Evolutionary conservation across 495 filamentous ascomycete genomes (phyloP), one percentile per base, ranked within the genome.

Genomic region (Amphirosellinia nigrospora): DNA sequence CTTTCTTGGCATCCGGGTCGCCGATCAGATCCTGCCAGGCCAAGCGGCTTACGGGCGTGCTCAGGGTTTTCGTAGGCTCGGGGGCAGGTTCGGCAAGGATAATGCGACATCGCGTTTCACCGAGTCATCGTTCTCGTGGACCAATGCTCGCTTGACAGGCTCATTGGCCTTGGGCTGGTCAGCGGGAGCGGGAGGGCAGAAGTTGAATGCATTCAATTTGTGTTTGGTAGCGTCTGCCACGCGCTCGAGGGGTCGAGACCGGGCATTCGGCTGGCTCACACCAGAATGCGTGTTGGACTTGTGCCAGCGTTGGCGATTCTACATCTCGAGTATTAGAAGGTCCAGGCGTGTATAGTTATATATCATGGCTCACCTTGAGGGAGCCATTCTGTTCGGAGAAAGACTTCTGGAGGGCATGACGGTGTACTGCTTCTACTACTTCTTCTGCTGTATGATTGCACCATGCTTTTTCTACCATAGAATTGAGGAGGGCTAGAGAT

Each of bases 21-120:
- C 90, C 89, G 69, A 98, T 91, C 26, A 98, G 82, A 70, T 97
- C 93, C 38, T 90, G 89, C 71, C 97, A 87, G 53, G 92, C 88
- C 41, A 96, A 82, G 52, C 91, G 86, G 36, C 89, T 88, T 21
- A 89, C 88, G 0, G 95, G 95, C 3, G 95, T 97, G 50, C 88
- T 89, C 4, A 91, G 74, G 86, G 69, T 41, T 41, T 28, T 86
- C 84, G 78, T 89, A 79, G 48, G 56, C 66, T 38, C 67, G 21
- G 46, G 55, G 38, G 48, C n/a, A 59, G n/a, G 34, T 71, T 70
- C 55, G 71, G 45, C 69, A 71, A 59, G 2, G 65, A 63, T 6
- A 45, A 65, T 8, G 15, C 50, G 11, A 43, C 55, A 30, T 75
- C 59, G 34, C 61, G 66, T 21, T 38, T 32, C 19, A 30, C 41